These are phyloP conservation scores for Phytophthora syringae DNA, from an alignment of 352 stramenopile species.

Conservation along the genomic window DNA sequence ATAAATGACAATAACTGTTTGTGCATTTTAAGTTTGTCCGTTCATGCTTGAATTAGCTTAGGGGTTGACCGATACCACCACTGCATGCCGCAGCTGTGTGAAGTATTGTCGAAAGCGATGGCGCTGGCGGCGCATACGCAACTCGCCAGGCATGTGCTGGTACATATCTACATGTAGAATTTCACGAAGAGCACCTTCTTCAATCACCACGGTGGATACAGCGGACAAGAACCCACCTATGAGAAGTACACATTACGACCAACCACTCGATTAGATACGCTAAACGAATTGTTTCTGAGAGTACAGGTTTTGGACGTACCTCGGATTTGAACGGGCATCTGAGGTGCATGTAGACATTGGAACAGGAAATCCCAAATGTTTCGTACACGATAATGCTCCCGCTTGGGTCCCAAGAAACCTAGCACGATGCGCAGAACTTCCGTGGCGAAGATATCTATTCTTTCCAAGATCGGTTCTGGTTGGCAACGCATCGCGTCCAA, in stretches of 20 bases:
- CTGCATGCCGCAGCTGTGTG: conserved; percentile 19
- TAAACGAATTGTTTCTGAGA: not conserved
- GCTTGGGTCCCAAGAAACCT: conserved; percentile 54
- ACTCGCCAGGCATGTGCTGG: conserved; percentile 42
- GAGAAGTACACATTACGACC: no score
- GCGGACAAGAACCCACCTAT: conserved; percentile 54
- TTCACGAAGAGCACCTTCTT: conserved; percentile 35
- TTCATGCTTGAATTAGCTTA: not conserved
- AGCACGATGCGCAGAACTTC: conserved; percentile 57
- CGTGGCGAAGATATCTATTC: conserved; percentile 40
- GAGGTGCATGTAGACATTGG: conserved; percentile 69
- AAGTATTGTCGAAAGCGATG: conserved; percentile 73
- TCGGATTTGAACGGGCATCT: conserved; percentile 52
- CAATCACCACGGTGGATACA: conserved; percentile 33
- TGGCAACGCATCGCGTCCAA: conserved; percentile 49
- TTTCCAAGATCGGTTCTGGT: conserved; percentile 35
- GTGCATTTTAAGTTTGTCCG: not conserved
- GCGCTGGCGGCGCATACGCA: conserved; percentile 45
- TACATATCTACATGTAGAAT: conserved; percentile 40
- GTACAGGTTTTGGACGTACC: conserved; percentile 19
- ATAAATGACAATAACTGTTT: no score
- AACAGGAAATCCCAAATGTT: conserved; percentile 79
- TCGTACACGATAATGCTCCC: conserved; percentile 54
- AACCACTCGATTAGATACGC: not conserved
- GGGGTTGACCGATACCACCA: not conserved